Evolutionary conservation across 257 asterid species (phyloP).

Genomic region (Jacaranda copaia): DNA sequence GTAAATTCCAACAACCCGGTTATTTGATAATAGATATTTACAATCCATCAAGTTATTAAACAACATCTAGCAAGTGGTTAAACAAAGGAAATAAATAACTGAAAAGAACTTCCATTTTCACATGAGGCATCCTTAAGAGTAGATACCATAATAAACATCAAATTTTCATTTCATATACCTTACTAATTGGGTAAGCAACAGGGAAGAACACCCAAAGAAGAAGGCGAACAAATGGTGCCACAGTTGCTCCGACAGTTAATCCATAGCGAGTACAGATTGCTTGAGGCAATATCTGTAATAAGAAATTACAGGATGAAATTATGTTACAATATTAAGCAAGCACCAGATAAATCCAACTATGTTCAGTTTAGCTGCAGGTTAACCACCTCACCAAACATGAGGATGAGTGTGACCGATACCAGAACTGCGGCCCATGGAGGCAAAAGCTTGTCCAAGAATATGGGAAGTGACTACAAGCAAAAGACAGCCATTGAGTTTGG

Average conservation of each 20-base stretch:
- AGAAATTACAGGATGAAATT: conserved; percentile 23
- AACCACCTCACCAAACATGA: conserved; percentile 92
- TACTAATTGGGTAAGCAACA: conserved; percentile 91
- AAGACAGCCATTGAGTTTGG: conserved; percentile 3
- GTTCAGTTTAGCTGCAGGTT: conserved; percentile 24
- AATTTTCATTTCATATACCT: conserved; percentile 53
- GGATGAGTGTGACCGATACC: conserved; percentile 92
- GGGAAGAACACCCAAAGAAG: conserved; percentile 95
- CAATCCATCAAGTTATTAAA: conserved; percentile 10
- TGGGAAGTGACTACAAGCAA: conserved; percentile 82
- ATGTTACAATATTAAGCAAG: conserved; percentile 8
- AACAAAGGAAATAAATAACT: conserved; percentile 5
- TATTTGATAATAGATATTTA: conserved; percentile 8
- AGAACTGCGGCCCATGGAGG: conserved; percentile 99
- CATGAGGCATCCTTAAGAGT: neutral
- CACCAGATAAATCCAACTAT: conserved; percentile 15
- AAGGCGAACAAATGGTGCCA: conserved; percentile 87
- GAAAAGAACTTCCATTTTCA: neutral
- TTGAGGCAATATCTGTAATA: conserved; percentile 92
- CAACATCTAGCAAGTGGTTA: conserved; percentile 4
- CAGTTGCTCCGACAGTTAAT: conserved; percentile 86
- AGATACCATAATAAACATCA: conserved; percentile 15
- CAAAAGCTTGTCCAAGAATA: conserved; percentile 95
- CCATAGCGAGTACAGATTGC: conserved; percentile 98
- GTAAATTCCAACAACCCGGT: neutral